Evolutionary conservation across 345 rosid species (phyloP), one percentile per base, ranked within the genome.

Genomic region (Citrus cavaleriei): DNA sequence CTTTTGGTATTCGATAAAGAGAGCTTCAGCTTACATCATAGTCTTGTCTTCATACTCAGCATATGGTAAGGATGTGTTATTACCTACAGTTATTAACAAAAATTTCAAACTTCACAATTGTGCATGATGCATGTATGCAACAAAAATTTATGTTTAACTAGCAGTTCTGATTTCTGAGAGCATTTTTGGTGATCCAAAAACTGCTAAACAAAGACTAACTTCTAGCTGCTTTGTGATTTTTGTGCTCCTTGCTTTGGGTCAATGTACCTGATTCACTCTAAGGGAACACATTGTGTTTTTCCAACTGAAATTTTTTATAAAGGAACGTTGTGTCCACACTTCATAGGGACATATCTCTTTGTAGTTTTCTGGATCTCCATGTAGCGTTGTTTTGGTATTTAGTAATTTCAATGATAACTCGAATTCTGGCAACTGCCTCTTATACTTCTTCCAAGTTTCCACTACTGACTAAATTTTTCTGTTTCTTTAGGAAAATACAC

Each of bases 1-100:
- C 30, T 86, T 91, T 51, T 95, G 99, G 99, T 95, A 93, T 87
- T 93, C 99, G 1, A 93, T 95, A 77, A 95, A 95, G 92, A 91
- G 98, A 84, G 99, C 93, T 77, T 82, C 99, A 0, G 97, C 98
- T 0, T 79, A 95, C 78, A 88, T 95, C 58, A 91, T 95, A 37
- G 94, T 95, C 73, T 66, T 93, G 78, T 81, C 98, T 77, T 93
- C 98, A 34, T 95, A 95, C 81, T 95, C 99, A 19, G 95, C 95
- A 67, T 92, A 93, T 64, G 98, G 98, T 89, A 90, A 75, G 75
- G 72, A 80, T 60, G 25, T 42, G 35, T 73, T 24, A 32, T 73
- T 24, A 18, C n/a, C 2, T 3, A 12, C n/a, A 5, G 28, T 18
- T 32, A 16, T 19, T 57, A 59, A 22, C 35, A 61, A 22, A 5